Evolutionary conservation across 306 rosid species (phyloP), one percentile per base, ranked within the genome.

Genomic region (Neltuma alba): DNA sequence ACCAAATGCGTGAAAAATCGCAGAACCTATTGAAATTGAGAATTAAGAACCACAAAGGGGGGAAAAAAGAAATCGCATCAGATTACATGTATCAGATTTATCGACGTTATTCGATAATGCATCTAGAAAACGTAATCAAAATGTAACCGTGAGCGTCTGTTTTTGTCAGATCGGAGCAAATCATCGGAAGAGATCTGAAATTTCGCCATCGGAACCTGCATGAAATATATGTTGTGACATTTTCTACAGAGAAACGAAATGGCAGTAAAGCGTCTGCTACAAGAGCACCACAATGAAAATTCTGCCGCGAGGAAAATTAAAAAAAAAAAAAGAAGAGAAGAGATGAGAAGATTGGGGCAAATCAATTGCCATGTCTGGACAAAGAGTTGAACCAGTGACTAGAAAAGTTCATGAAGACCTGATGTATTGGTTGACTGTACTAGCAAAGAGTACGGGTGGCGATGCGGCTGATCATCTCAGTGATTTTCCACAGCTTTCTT

Each of bases 401-500:
- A 4, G 37, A 72, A 50, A 30, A 48, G 8, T 7, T 52, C 8
- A 41, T 67, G 3, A 70, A 44, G n/a, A 55, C 76, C 50, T 37
- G 66, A 25, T 66, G 48, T 9, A 38, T 11, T 9, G 30, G 28
- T 48, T 6, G 41, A 78, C 31, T 44, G 3, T 61, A 47, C 21
- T 45, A 72, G 31, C 4, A 15, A 64, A 34, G 70, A 64, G 44
- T 64, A 34, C 27, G 9, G 27, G 41, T 27, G 64, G 15, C 66
- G 68, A 36, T 44, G 54, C 58, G 84, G n/a, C n/a, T n/a, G 84
- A 86, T 84, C 84, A 80, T 85, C 82, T 72, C 78, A 71, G 87
- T 78, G 61, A 81, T 78, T 75, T 89, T 89, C 75, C 83, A 86
- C 88, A 80, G 79, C 83, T 72, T 84, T 86, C 94, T 85, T 83